Percentiles rank a stretch among this genome's conserved stretches.
Conservation (phyloP, 2,329 filamentous ascomycete species). For the Juglanconis sp. region DNA sequence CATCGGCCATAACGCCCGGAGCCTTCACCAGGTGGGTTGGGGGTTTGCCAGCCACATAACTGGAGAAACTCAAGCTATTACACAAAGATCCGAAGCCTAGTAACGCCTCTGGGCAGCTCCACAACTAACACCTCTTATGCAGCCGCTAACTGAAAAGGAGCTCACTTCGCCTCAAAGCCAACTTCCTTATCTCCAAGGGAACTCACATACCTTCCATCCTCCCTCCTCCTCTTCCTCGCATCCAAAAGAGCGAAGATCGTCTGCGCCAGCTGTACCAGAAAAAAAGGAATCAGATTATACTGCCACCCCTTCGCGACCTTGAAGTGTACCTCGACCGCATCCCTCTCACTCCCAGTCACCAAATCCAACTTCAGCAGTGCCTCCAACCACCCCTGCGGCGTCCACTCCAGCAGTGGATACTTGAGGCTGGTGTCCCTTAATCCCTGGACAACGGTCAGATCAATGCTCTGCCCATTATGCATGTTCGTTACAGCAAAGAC, state of each 20-base stretch:
- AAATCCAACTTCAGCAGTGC: constrained; percentile 32
- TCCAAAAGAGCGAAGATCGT: constrained; percentile 10
- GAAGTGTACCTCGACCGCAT: neutral
- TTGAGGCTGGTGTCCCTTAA: constrained; percentile 18
- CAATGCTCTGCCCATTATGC: constrained; percentile 30
- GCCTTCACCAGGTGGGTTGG: too few species aligned
- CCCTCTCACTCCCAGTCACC: neutral
- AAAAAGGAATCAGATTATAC: constrained; percentile 18
- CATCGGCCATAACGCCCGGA: too few species aligned
- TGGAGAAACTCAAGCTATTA: too few species aligned
- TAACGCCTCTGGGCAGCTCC: too few species aligned
- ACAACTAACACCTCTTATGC: too few species aligned
- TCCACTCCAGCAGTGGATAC: constrained; percentile 33
- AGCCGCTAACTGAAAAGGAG: neutral
- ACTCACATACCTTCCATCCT: neutral
- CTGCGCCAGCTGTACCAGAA: constrained; percentile 14
- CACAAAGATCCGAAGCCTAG: too few species aligned
- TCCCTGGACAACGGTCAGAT: constrained; percentile 23
- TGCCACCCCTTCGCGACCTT: constrained; percentile 14
- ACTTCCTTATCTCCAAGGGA: neutral
- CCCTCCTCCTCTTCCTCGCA: constrained; percentile 1
- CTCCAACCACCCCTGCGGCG: constrained; percentile 38
- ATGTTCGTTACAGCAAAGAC: constrained; percentile 31
- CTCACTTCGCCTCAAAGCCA: neutral
- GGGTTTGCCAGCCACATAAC: too few species aligned